Base-by-base conservation (phyloP, 2,329 filamentous ascomycete genomes). In the Gremmenia infestans region DNA sequence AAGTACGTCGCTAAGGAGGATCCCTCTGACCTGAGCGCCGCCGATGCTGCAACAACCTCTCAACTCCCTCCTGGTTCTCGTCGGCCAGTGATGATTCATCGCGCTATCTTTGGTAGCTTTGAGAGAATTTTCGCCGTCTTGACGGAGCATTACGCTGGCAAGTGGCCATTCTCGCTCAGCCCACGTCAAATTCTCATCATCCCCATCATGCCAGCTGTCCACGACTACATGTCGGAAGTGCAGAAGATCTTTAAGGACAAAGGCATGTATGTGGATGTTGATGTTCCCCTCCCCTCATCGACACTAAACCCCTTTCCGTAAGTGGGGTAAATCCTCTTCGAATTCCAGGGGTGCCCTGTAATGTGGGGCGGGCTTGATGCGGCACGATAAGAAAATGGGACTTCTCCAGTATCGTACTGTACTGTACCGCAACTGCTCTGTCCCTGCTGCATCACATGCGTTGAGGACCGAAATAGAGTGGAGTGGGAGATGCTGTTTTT, bases 91-190 rank as follows among this genome's bases (percentile, higher is more conserved):
- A 91, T 93, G 83, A 89, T 93, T 58, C 89, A 93, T 73, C 86
- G 89, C 64, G 89, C 89, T 60, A 89, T 93, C 63, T 80, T 84
- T 67, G 87, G 88, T 71, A 80, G 86, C 71, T 80, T 91, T 70
- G 81, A 83, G 69, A 79, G 81, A 54, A 83, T 84, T 69, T 81
- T 88, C 68, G 89, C 83, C 62, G 91, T 93, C 62, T 78, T 93
- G 57, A 88, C 82, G 48, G 89, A 93, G 77, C 89, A 93, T 73
- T 93, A 90, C 70, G 89, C 81, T 54, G 89, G 89, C 65, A 91
- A 91, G 76, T 93, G 89, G 89, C 89, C 89, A 1, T 91, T 92
- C 79, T 94, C 89, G 89, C 76, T 94, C 60, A 89, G 85, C 64
- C 89, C 89, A 15, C 82, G 89, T 49, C 89, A 94, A 73, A 83